Evolutionary conservation across 2,329 filamentous ascomycete genomes (phyloP).

Genomic region (Aspergillus awamori): DNA sequence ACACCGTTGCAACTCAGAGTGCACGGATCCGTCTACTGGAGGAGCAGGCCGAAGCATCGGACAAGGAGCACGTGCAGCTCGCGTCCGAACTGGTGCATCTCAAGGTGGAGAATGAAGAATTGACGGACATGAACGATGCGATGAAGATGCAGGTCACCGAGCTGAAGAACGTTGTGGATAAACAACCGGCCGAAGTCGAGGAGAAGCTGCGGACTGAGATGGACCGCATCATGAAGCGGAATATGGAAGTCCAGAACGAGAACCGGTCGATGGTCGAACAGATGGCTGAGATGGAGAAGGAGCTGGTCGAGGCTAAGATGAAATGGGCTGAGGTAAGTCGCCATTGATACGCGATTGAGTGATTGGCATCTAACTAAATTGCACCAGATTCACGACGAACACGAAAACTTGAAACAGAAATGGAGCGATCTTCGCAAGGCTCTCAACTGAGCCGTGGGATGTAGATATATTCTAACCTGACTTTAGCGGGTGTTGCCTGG

Average conservation of each 20-base stretch:
- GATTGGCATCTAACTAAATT: constrained; percentile 12
- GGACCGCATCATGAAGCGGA: constrained; percentile 88
- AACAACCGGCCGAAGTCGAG: constrained; percentile 87
- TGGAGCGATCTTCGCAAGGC: constrained; percentile 72
- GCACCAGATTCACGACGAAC: constrained; percentile 66
- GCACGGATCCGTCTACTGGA: constrained; percentile 81
- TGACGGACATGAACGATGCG: constrained; percentile 87
- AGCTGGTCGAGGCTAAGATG: constrained; percentile 93
- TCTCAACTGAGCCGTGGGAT: constrained; percentile 43
- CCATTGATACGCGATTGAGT: neutral
- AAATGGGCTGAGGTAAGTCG: constrained; percentile 82
- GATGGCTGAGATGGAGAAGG: constrained; percentile 86
- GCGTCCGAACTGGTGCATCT: constrained; percentile 89
- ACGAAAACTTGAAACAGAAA: constrained; percentile 74
- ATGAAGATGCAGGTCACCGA: constrained; percentile 83
- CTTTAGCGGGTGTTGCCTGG: constrained; percentile 6
- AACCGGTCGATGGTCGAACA: constrained; percentile 87
- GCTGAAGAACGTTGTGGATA: constrained; percentile 82
- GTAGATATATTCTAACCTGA: constrained; percentile 7
- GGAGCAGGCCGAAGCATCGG: constrained; percentile 82
- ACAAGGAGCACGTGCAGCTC: constrained; percentile 85
- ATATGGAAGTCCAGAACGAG: constrained; percentile 90
- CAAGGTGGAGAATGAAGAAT: constrained; percentile 89
- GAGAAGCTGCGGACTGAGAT: constrained; percentile 79
- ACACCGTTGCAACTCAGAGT: constrained; percentile 68